Base-by-base conservation (phyloP, 2,329 filamentous ascomycete genomes). In the Fusarium xyrophilum region DNA sequence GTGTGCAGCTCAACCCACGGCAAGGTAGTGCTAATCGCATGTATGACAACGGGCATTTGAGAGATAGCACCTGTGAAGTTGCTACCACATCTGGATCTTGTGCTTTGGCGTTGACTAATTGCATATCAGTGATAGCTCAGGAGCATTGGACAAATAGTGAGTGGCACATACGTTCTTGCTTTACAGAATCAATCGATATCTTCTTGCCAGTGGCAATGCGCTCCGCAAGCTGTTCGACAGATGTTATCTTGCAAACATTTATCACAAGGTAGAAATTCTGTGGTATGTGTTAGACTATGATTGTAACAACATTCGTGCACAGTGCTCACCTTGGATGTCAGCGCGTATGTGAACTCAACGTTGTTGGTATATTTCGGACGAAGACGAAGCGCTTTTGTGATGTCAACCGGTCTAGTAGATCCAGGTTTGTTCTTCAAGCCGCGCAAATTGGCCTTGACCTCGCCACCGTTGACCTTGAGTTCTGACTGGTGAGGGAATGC, bases 371-470 rank as follows among this genome's bases (percentile, higher is more conserved):
- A 96, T 43, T 85, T 84, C 14, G 89, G 86, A 67, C 87, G 89
- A 32, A 92, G 86, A 21, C 90, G 88, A 46, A 98, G 82, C 63
- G 88, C 85, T 68, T 86, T 83, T 11, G 96, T 99, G 65, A 99
- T 91, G 79, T 99, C 96, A 47, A 93, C 93, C 11, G 96, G 96
- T 74, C 93, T 89, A 40, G 96, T 99, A 44, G 96, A 96, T 25
- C 96, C 96, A 10, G 95, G 93, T 78, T 96, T 97, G 78, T 97
- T 97, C 80, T 99, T 99, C 65, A 99, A 80, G 7, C 96, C 96
- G 71, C 96, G 91, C 70, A 97, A 85, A 77, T 98, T 99, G n/a
- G 91, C 91, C 78, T 95, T 96, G 70, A 97, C 86, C 60, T 97
- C 93, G 35, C 91, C 91, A 13, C 89, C 86, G 73, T 99, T 99